These are phyloP conservation scores for Coemansia sp. DNA, from an alignment of 192 early-diverging fungal genomes.

Conservation along the genomic window DNA sequence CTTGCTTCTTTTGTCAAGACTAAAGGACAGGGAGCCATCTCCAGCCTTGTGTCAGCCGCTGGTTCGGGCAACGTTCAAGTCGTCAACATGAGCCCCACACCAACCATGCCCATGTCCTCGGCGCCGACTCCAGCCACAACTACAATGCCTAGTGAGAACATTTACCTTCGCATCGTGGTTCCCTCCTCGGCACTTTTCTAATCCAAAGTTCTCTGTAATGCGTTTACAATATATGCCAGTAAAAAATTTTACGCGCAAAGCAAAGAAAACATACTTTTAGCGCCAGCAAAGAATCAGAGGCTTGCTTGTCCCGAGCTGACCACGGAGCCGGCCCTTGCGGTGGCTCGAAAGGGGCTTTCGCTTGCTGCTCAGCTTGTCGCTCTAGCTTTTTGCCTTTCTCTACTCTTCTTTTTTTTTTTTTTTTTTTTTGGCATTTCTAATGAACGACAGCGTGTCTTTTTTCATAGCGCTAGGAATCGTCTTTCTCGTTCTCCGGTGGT, in stretches of 20 bases:
- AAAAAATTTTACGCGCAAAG: background rate
- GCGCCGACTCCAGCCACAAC: conserved; percentile 31
- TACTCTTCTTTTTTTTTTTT: background rate
- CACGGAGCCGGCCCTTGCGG: background rate
- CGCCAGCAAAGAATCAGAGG: background rate
- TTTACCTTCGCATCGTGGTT: conserved; percentile 36
- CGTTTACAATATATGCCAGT: background rate
- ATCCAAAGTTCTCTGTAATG: background rate
- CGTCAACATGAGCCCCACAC: conserved; percentile 29
- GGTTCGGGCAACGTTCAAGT: conserved; percentile 20
- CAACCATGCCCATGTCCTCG: conserved; percentile 21
- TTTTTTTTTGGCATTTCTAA: conserved; percentile 1
- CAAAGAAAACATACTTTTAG: too few species aligned
- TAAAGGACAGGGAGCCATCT: conserved; percentile 19
- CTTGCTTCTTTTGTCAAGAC: conserved; percentile 26
- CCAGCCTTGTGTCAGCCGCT: conserved; percentile 23
- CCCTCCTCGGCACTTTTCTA: conserved; percentile 14
- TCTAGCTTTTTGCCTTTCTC: background rate
- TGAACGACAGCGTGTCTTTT: conserved; percentile 47
- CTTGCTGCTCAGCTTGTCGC: background rate
- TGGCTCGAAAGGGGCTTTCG: background rate
- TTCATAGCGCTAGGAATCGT: conserved; percentile 44
- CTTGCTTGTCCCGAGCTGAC: background rate
- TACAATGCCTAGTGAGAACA: conserved; percentile 10
- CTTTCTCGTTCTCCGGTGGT: conserved; percentile 48